Percentiles rank a stretch among this genome's conserved stretches.
phyloP scores from a whole-genome alignment of 2,329 filamentous ascomycete genomes.

The Saccharata proteae region DNA sequence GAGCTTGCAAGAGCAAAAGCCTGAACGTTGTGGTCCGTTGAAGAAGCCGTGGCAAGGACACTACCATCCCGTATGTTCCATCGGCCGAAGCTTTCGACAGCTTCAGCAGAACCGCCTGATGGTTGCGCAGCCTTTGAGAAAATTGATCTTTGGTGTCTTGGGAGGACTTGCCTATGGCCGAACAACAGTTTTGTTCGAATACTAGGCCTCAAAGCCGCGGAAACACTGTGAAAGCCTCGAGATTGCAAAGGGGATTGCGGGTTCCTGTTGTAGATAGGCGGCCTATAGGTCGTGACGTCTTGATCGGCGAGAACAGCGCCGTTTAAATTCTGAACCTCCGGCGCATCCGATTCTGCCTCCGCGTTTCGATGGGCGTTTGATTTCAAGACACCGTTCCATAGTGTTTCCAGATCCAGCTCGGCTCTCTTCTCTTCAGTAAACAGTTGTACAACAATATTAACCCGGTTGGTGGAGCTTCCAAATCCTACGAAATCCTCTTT shows the following conservation, averaged over 20 bases:
- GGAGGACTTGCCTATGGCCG: not conserved
- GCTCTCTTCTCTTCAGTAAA: constrained; percentile 58
- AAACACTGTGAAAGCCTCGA: too few species aligned
- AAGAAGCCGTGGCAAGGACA: not conserved
- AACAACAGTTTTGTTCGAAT: not conserved
- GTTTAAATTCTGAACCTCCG: constrained; percentile 11
- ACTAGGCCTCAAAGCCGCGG: too few species aligned
- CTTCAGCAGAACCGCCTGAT: not conserved
- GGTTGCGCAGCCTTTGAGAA: too few species aligned
- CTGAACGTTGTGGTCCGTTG: not conserved
- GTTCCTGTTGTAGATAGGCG: too few species aligned
- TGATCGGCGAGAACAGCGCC: constrained; percentile 1
- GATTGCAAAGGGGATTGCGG: constrained; percentile 2
- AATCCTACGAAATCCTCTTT: constrained; percentile 62
- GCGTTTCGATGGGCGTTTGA: constrained; percentile 28
- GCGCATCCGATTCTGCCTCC: constrained; percentile 21
- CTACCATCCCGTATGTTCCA: too few species aligned
- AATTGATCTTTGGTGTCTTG: too few species aligned
- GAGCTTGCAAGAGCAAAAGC: not conserved
- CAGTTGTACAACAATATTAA: constrained; percentile 57
- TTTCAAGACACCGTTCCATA: constrained; percentile 44
- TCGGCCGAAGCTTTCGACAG: not conserved
- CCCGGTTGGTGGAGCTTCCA: constrained; percentile 45
- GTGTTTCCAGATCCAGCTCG: constrained; percentile 52
- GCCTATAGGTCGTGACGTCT: constrained; percentile 8